These are phyloP conservation scores for Alternaria sp. DNA, from an alignment of 2,329 filamentous ascomycete species.

Conservation along the genomic window DNA sequence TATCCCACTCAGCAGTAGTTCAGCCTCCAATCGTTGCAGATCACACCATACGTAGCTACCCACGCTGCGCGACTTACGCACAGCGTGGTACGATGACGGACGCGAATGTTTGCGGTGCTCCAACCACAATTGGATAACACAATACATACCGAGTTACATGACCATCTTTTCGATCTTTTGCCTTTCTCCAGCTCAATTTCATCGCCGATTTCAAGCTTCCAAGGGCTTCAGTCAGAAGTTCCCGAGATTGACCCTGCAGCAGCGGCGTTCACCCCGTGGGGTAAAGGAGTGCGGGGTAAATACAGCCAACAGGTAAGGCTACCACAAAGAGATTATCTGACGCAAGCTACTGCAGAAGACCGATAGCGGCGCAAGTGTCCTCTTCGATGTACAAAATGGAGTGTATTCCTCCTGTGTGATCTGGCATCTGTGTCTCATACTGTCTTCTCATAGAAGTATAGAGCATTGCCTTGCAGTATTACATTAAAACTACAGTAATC, in stretches of 20 bases:
- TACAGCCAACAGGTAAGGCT: conserved; percentile 31
- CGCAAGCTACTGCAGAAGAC: conserved; percentile 24
- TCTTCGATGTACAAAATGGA: conserved; percentile 20
- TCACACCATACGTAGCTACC: conserved; percentile 15
- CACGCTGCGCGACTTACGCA: conserved; percentile 9
- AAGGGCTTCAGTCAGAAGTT: background rate
- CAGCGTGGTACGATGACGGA: conserved; percentile 5
- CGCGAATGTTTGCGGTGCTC: background rate
- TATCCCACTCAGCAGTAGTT: conserved; percentile 20
- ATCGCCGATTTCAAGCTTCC: background rate
- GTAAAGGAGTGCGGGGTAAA: conserved; percentile 44
- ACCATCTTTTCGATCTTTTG: background rate
- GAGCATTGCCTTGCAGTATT: background rate
- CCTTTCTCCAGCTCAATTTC: background rate
- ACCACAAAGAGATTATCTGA: conserved; percentile 36
- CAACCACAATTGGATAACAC: background rate
- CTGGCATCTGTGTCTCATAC: background rate
- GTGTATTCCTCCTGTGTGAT: background rate
- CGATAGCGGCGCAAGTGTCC: conserved; percentile 38
- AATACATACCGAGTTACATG: background rate
- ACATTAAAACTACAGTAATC: no score
- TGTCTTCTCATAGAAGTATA: background rate
- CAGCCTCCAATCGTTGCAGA: conserved; percentile 24
- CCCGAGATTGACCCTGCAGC: background rate
- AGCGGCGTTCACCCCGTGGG: conserved; percentile 31